These are phyloP conservation scores for Fusarium proliferatum DNA, from an alignment of 2,329 filamentous ascomycete genomes.

Conservation along the genomic window DNA sequence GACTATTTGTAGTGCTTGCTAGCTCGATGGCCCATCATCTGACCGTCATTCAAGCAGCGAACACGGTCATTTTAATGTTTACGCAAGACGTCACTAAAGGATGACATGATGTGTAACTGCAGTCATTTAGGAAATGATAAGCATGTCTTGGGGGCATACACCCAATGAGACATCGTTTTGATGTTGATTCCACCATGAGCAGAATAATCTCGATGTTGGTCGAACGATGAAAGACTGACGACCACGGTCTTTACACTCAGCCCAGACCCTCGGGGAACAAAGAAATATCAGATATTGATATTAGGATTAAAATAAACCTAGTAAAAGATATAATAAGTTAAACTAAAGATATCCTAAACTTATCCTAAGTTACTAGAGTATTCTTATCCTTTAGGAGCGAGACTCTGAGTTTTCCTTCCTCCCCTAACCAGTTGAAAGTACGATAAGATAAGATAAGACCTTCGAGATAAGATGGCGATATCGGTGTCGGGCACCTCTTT, in stretches of 20 bases:
- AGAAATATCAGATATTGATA: too few relatives aligned
- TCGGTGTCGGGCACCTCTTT: neutral
- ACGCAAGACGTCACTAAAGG: constrained; percentile 13
- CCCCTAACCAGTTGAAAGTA: too few relatives aligned
- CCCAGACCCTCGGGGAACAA: too few relatives aligned
- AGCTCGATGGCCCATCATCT: constrained; percentile 4
- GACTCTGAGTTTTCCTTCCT: too few relatives aligned
- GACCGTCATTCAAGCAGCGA: constrained; percentile 20
- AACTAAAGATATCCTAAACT: too few relatives aligned
- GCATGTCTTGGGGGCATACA: too few relatives aligned
- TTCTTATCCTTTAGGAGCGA: too few relatives aligned
- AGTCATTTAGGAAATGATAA: neutral
- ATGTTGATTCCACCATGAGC: too few relatives aligned
- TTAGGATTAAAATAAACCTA: too few relatives aligned
- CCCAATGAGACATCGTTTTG: neutral
- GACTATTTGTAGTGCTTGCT: neutral
- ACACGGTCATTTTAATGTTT: neutral
- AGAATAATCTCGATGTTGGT: neutral
- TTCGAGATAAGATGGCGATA: neutral
- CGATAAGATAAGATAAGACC: neutral
- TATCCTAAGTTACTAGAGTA: too few relatives aligned
- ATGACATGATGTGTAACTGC: neutral
- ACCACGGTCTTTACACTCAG: too few relatives aligned
- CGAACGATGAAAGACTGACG: neutral
- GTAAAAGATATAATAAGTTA: too few relatives aligned